phyloP scores from a whole-genome alignment of 2,329 filamentous ascomycete species.

The Colletotrichum higginsianum region DNA sequence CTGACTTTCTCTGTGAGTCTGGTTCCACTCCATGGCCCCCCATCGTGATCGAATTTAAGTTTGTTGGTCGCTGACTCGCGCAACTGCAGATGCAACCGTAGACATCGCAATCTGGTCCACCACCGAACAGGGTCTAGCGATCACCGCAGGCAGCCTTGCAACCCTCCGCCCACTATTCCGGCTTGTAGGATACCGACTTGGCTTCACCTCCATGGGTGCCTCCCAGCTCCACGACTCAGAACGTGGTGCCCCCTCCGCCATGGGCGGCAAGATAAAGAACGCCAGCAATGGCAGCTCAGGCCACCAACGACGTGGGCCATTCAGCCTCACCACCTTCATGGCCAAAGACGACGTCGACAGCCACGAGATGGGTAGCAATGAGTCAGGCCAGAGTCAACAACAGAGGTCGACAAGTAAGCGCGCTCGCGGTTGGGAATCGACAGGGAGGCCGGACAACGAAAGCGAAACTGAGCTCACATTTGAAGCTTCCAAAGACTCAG shows the following conservation, averaged over 20 bases:
- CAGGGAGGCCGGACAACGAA: slow-evolving; percentile 37
- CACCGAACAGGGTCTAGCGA: slow-evolving; percentile 63
- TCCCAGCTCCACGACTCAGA: slow-evolving; percentile 28
- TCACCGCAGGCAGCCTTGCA: slow-evolving; percentile 63
- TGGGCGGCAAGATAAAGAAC: slow-evolving; percentile 31
- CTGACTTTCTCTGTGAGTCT: slow-evolving; percentile 61
- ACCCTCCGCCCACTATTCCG: slow-evolving; percentile 63
- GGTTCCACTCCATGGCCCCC: not conserved
- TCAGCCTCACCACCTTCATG: slow-evolving; percentile 50
- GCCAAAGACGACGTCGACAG: slow-evolving; percentile 44
- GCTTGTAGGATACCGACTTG: slow-evolving; percentile 51
- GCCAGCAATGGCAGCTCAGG: slow-evolving; percentile 24
- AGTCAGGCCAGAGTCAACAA: slow-evolving; percentile 14
- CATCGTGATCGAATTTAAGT: slow-evolving; percentile 3
- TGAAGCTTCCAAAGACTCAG: slow-evolving; percentile 33
- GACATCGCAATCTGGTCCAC: slow-evolving; percentile 66
- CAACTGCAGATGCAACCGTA: slow-evolving; percentile 53
- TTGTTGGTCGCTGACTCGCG: slow-evolving; percentile 28
- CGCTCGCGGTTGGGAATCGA: slow-evolving; percentile 35
- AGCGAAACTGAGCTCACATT: slow-evolving; percentile 42
- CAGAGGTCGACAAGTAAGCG: slow-evolving; percentile 28
- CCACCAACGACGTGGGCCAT: slow-evolving; percentile 43
- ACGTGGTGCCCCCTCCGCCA: slow-evolving; percentile 27
- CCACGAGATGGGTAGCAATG: slow-evolving; percentile 30
- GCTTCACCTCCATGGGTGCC: slow-evolving; percentile 44